Evolutionary conservation across 2,329 filamentous ascomycete species (phyloP), one percentile per base, ranked within the genome.

Genomic region (Alternaria panax): DNA sequence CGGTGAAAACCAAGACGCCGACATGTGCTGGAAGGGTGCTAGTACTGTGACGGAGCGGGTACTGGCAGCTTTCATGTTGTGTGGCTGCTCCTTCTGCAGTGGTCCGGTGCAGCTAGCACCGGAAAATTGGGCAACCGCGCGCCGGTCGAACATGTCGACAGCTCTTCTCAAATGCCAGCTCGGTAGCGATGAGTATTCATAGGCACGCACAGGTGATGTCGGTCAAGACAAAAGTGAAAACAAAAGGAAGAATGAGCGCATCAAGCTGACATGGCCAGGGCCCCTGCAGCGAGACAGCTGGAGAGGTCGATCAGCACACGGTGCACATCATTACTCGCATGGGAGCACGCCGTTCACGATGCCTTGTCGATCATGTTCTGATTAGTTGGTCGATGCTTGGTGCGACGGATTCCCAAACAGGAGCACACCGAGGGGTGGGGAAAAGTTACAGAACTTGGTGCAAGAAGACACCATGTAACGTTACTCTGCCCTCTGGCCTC

Each of bases 391-490:
- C 14, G 41, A 30, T 34, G 60, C 28, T 47, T 53, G 58, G 51
- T 48, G 53, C 50, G 46, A 57, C 54, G 40, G 22, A 41, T 41
- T 34, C 24, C 34, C 43, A 48, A 51, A 48, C 54, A 51, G 25
- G 40, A 50, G 30, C 24, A 46, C 41, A 51, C 34, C 48, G 45
- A 52, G 24, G 24, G 34, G 9, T 14, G 28, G 32, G 54, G 55
- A 58, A 47, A 46, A 38, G 22, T 34, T 20, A 7, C 48, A 47
- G 32, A 43, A 27, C 12, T 40, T 24, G 7, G 11, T 45, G 40
- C 30, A 30, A 34, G 32, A 25, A 45, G 38, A 27, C 40, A 34
- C 54, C 57, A 65, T 65, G 63, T 63, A 61, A 65, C 63, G 60
- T 63, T 60, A 61, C 60, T 28, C 53, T 30, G 36, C 25, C 32